Conservation (phyloP, 2,329 filamentous ascomycete genomes). For the Tolypocladium endophyticum region DNA sequence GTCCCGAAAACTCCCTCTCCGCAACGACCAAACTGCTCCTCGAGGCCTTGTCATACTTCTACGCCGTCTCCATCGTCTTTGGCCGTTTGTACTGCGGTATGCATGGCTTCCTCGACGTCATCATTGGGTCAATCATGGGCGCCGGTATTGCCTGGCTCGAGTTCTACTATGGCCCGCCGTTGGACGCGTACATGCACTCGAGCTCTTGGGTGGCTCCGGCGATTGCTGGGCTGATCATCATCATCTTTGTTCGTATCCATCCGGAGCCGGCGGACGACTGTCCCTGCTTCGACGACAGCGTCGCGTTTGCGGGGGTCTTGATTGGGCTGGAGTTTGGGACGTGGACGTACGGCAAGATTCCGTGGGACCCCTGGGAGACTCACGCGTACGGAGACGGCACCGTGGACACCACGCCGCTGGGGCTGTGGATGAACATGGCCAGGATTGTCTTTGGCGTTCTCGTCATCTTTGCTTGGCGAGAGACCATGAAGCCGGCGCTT, state of each 20-base stretch:
- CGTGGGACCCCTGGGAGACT: constrained; percentile 30
- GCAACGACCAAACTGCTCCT: constrained; percentile 49
- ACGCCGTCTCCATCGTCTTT: constrained; percentile 79
- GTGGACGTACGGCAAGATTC: constrained; percentile 65
- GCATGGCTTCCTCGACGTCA: constrained; percentile 92
- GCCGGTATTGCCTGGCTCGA: constrained; percentile 50
- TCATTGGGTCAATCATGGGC: constrained; percentile 70
- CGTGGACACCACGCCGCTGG: constrained; percentile 56
- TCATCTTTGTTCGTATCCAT: constrained; percentile 75
- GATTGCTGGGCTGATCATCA: constrained; percentile 53
- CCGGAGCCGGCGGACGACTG: constrained; percentile 95
- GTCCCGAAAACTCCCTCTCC: constrained; percentile 51
- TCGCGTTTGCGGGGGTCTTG: constrained; percentile 83
- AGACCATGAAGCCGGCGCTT: constrained; percentile 74
- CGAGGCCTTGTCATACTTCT: constrained; percentile 67
- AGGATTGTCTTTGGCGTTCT: constrained; percentile 73
- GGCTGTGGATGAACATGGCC: constrained; percentile 49
- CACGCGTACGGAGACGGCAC: constrained; percentile 39
- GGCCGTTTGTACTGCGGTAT: constrained; percentile 95
- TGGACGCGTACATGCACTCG: constrained; percentile 62
- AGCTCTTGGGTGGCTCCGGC: constrained; percentile 55
- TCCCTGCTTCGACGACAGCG: constrained; percentile 92
- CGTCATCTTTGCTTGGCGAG: constrained; percentile 82
- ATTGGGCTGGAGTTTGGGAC: constrained; percentile 74
- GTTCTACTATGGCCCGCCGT: constrained; percentile 46